A percentile compares a stretch with the other conserved stretches of the same genome.
Evolutionary conservation across 2,329 filamentous ascomycete genomes (phyloP).

Genomic region (Xylaria multiplex): DNA sequence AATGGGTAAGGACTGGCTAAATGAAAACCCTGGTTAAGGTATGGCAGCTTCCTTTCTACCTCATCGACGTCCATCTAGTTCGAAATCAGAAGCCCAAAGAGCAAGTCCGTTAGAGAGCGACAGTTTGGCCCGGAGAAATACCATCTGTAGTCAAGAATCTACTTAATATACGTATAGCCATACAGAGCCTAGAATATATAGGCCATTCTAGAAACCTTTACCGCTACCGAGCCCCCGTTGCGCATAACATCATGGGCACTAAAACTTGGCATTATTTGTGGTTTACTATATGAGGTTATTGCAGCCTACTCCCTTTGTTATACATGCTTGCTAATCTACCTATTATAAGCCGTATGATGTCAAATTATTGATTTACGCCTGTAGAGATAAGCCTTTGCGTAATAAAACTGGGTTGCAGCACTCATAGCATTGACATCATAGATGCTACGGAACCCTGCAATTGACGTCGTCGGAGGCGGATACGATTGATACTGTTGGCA

Average conservation of each 20-base stretch:
- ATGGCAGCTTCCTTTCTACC: not conserved
- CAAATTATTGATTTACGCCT: constrained; percentile 7
- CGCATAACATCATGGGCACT: constrained; percentile 12
- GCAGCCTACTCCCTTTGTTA: not conserved
- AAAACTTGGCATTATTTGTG: not conserved
- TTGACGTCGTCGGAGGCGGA: constrained; percentile 2
- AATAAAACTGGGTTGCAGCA: not conserved
- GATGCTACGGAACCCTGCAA: constrained; percentile 10
- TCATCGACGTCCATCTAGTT: not conserved
- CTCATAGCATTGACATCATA: constrained; percentile 34
- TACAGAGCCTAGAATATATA: not conserved
- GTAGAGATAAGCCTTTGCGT: not conserved
- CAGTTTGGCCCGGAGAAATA: not conserved
- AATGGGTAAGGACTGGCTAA: no score
- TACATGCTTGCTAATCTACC: not conserved
- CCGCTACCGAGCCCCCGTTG: constrained; percentile 14
- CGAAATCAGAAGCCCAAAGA: not conserved
- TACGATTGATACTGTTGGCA: not conserved
- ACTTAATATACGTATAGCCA: no score
- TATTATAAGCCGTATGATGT: constrained; percentile 24
- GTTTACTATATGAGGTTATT: constrained; percentile 6
- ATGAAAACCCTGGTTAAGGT: not conserved
- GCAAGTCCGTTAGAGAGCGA: not conserved
- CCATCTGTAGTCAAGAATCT: not conserved
- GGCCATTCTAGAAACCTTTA: not conserved